Base-by-base conservation (phyloP, 768 basidiomycete genomes). In the Pisolithus albus region DNA sequence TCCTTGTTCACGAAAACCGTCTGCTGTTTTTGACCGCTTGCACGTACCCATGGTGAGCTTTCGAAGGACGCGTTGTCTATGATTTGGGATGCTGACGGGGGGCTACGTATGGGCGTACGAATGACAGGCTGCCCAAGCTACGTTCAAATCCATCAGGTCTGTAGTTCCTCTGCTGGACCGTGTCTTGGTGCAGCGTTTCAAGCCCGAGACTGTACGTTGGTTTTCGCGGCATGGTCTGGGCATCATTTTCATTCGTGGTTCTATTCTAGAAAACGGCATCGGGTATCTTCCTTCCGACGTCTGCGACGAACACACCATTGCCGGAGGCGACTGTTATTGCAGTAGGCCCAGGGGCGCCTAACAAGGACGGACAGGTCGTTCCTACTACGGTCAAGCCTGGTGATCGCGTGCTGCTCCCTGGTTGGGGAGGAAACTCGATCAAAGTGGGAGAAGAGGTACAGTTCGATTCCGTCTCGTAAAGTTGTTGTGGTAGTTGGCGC, bases 281-380 rank as follows among this genome's bases (percentile, higher is more conserved):
- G 21, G 96, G 96, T 34, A 84, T 99, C 66, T 93, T 93, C 81
- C 78, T 99, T 43, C 96, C 96, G n/a, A 81, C 88, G 0, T 91
- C 92, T 1, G 83, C 88, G 5, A 92, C 90, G 24, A 80, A 68
- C 58, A 82, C 69, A 59, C 93, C 93, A 21, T 80, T 97, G n/a
- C 93, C 95, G 2, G 95, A 98, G 72, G 95, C 92, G 5, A 95
- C 92, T 28, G 95, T 96, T 64, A 86, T 97, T 66, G 90, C 96
- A 24, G 86, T 90, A 45, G 95, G 95, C 51, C 95, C 95, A 32
- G 96, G 96, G 30, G 88, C 88, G n/a, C 86, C 83, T 19, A 81
- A 88, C 75, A 92, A 91, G 75, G 81, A 90, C 2, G 95, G 95
- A 32, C 66, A 75, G 10, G 48, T 95, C 8, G 71, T 86, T 16